Percentiles rank a stretch among this genome's conserved stretches.
Evolutionary conservation across 2,329 filamentous ascomycete species (phyloP).

Genomic region (Clarireedia sp.): DNA sequence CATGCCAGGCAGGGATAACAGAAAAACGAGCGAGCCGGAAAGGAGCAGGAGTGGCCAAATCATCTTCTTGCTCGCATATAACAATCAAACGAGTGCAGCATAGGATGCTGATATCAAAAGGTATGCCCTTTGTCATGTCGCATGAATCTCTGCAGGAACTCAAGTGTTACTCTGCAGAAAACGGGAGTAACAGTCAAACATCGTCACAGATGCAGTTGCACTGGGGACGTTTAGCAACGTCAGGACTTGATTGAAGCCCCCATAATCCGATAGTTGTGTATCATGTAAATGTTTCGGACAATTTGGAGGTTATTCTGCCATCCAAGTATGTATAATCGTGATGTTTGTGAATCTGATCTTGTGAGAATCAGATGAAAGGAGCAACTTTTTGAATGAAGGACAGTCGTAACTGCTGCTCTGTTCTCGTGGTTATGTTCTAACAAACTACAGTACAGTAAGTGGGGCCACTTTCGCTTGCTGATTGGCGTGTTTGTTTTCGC

Average conservation of each 20-base stretch:
- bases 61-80: not conserved
- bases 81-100: not conserved
- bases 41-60: not conserved
- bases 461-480: too few species aligned
- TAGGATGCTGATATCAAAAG: not conserved
- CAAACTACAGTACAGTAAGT: too few species aligned
- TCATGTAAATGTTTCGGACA: not conserved
- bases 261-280: not conserved
- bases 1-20: not conserved
- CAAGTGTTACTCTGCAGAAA: conserved; percentile 1
- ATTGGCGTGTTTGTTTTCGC: too few species aligned
- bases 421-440: too few species aligned
- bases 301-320: not conserved
- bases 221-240: not conserved
- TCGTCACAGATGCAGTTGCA: conserved; percentile 4
- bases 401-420: too few species aligned
- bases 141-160: conserved; percentile 3
- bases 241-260: conserved; percentile 1
- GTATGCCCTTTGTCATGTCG: conserved; percentile 1
- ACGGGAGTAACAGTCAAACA: conserved; percentile 5
- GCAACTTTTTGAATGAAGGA: not conserved
- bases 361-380: not conserved
- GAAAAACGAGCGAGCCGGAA: not conserved
- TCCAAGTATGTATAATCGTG: not conserved
- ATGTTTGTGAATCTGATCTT: not conserved